Percentiles rank a stretch among this genome's conserved stretches.
Evolutionary conservation across 208 protist species (phyloP).

Genomic region (Acanthamoeba triangularis): DNA sequence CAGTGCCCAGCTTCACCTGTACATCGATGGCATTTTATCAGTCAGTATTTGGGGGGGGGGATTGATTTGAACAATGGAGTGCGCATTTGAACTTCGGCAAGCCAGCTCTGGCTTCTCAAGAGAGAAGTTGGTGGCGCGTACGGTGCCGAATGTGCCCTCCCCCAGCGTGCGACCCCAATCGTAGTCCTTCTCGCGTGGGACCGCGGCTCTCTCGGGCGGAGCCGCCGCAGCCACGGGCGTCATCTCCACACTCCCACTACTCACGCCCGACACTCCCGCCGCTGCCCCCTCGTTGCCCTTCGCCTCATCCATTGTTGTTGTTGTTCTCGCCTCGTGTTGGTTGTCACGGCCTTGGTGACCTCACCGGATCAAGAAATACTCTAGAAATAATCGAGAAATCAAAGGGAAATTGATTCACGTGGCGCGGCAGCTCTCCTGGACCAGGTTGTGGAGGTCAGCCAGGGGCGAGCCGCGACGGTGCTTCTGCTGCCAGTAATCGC

Average conservation of each 20-base stretch:
- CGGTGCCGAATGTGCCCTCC: conserved; percentile 23
- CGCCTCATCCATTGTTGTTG: background rate
- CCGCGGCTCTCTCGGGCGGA: background rate
- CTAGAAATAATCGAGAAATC: no score
- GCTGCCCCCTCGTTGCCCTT: background rate
- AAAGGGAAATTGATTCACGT: no score
- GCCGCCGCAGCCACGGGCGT: background rate
- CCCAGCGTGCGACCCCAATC: conserved; percentile 31
- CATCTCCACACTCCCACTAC: background rate
- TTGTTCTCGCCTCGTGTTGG: background rate
- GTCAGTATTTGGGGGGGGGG: no score
- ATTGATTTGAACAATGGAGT: background rate
- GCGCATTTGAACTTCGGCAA: no score
- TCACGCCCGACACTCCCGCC: background rate
- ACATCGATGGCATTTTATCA: background rate
- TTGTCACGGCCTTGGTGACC: no score
- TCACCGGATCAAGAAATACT: no score
- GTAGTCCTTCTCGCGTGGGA: conserved; percentile 47
- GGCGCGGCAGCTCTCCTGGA: background rate
- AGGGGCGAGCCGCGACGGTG: background rate
- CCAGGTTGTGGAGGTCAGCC: background rate
- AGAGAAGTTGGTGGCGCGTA: background rate
- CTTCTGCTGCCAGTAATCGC: background rate
- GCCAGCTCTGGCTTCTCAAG: no score
- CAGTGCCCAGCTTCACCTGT: conserved; percentile 47